Percentiles rank a stretch among this genome's conserved stretches.
phyloP scores from a whole-genome alignment of 768 basidiomycete genomes.

The Hericium rajendrae region DNA sequence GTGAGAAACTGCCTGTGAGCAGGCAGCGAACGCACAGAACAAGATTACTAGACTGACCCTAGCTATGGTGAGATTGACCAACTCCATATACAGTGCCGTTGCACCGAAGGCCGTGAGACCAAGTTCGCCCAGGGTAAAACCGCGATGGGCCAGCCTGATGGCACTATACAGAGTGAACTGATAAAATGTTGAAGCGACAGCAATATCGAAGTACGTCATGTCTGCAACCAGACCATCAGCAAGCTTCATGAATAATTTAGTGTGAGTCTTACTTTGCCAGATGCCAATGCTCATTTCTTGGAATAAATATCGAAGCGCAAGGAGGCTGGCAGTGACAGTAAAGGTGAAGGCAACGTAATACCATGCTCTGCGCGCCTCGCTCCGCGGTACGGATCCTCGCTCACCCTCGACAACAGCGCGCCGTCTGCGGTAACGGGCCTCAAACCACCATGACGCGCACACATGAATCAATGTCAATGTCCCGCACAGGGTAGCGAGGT shows the following conservation, averaged over 20 bases:
- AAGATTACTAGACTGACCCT: constrained; percentile 39
- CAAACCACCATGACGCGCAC: constrained; percentile 67
- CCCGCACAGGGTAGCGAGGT: constrained; percentile 74
- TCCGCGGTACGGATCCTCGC: constrained; percentile 67
- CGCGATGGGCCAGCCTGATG: constrained; percentile 83
- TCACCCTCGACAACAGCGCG: constrained; percentile 50
- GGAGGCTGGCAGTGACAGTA: constrained; percentile 37
- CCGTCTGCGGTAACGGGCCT: constrained; percentile 37
- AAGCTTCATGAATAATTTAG: neutral
- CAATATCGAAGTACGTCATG: constrained; percentile 66
- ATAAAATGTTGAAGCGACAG: constrained; percentile 68
- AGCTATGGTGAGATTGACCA: constrained; percentile 75
- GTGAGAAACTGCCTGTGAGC: neutral
- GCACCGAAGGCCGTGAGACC: constrained; percentile 84
- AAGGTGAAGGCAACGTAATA: constrained; percentile 60
- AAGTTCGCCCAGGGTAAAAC: constrained; percentile 92
- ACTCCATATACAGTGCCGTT: constrained; percentile 78
- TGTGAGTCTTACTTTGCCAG: constrained; percentile 56
- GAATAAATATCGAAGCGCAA: constrained; percentile 42
- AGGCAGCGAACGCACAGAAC: no score
- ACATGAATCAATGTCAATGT: constrained; percentile 74
- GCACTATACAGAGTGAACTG: constrained; percentile 88
- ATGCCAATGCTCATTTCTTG: constrained; percentile 34
- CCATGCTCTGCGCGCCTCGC: constrained; percentile 51
- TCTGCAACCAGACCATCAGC: constrained; percentile 33